These are phyloP conservation scores for Phytophthora sp. DNA, from an alignment of 352 stramenopile species.

Conservation along the genomic window DNA sequence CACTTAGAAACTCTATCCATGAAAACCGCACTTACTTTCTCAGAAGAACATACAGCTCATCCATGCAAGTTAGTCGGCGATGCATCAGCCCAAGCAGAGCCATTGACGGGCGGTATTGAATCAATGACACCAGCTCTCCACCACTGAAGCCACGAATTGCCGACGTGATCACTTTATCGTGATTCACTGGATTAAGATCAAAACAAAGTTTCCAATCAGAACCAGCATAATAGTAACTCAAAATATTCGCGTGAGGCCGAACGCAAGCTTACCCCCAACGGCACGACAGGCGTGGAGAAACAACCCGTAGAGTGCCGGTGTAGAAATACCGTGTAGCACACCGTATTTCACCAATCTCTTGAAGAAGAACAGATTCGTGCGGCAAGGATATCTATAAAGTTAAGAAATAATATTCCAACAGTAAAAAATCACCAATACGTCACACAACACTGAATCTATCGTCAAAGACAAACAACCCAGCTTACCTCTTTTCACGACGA, in stretches of 20 bases:
- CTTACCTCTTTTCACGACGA: constrained; percentile 61
- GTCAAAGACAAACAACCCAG: neutral
- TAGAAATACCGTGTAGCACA: constrained; percentile 69
- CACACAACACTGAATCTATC: constrained; percentile 2
- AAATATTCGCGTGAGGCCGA: neutral
- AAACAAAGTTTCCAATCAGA: no score
- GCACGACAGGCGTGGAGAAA: constrained; percentile 68
- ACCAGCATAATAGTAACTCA: neutral
- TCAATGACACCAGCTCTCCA: constrained; percentile 75
- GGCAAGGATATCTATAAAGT: constrained; percentile 52
- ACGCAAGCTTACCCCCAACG: constrained; percentile 49
- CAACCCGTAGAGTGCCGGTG: constrained; percentile 75
- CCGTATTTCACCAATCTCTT: constrained; percentile 83
- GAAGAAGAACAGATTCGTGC: constrained; percentile 78
- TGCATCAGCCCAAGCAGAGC: constrained; percentile 74
- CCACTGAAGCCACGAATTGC: constrained; percentile 84
- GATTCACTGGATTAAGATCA: constrained; percentile 66
- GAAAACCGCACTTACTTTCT: constrained; percentile 61
- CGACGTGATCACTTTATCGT: constrained; percentile 84
- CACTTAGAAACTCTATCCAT: neutral
- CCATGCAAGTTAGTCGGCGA: constrained; percentile 68
- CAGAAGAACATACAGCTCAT: constrained; percentile 74
- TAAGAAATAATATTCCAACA: neutral
- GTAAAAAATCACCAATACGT: no score
- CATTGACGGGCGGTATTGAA: constrained; percentile 81